These are phyloP conservation scores for Afroboletus lepidellus DNA, from an alignment of 1,284 basidiomycete genomes.

Conservation along the genomic window DNA sequence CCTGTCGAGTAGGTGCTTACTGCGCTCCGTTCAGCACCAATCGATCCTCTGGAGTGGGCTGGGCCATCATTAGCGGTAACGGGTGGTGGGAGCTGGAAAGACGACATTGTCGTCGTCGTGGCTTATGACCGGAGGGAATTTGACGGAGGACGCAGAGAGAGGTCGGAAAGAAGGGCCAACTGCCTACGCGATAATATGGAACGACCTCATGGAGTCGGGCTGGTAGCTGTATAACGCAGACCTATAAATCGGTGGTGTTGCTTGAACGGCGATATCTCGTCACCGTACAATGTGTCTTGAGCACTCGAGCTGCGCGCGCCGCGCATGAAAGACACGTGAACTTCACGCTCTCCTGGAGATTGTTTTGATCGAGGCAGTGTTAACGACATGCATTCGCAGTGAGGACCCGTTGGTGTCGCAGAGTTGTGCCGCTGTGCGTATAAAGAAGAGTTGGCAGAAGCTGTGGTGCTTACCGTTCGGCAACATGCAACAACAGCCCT, in stretches of 20 bases:
- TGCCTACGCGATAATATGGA: background rate
- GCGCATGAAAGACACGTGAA: background rate
- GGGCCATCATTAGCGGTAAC: background rate
- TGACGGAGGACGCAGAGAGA: background rate
- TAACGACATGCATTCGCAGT: background rate
- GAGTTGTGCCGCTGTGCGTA: background rate
- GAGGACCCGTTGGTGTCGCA: background rate
- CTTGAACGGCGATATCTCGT: too few relatives aligned
- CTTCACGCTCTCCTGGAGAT: background rate
- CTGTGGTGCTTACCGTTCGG: background rate
- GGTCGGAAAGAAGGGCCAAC: background rate
- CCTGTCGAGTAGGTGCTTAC: background rate
- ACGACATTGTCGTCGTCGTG: background rate
- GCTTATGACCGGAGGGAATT: background rate
- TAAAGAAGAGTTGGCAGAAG: background rate
- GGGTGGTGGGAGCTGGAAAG: background rate
- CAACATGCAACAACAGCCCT: background rate
- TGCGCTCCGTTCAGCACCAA: background rate
- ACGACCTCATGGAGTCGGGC: background rate
- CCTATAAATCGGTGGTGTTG: background rate
- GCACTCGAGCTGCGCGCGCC: background rate
- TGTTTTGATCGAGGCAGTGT: background rate
- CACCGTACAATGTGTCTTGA: background rate
- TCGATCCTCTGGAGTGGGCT: background rate
- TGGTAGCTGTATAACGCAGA: background rate